Evolutionary conservation across 805 yeast species (phyloP), one percentile per base, ranked within the genome.

Genomic region (Metschnikowia shivogae): DNA sequence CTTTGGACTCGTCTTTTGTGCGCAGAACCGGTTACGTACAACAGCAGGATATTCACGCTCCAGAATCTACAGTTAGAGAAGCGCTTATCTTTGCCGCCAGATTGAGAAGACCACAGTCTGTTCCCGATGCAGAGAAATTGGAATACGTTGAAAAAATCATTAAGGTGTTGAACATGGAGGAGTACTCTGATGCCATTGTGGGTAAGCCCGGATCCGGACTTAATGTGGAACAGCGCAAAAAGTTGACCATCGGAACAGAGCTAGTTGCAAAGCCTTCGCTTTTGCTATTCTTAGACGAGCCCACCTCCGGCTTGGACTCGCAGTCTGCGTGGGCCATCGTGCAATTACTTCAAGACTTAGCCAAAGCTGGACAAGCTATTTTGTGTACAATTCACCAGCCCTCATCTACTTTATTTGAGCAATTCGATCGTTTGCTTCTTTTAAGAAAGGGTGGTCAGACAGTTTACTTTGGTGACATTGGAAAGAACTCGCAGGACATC

Each of bases 391-490:
- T 74, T 42, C 79, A 74, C 58, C 77, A 73, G 59, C 78, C 78
- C 26, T 77, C 81, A 7, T 65, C 74, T 11, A 62, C 64, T 1
- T 60, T 76, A 20, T 78, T 68, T 46, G 68, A 61, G 31, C 50
- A 58, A 37, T 65, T 88, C 60, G 95, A 88, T 60, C 76, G 89
- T 56, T 71, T 87, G 54, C 68, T 86, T 51, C 80, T 86, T 58
- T 46, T 51, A 40, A 37, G 38, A 24, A 53, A 50, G 26, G 56
- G 56, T 14, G 56, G 56, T 6, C 53, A 53, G 33, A 53, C 56
- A 10, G 56, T 53, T 12, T 53, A 53, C 37, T 53, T 53, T 27
- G 56, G 56, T 8, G 50, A 53, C 45, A 48, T 53, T 26, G 56
- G 56, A 12, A 26, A 45, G 28, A 42, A 43, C 28, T 53, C 55